Conservation (phyloP, 1,139 yeast species). For the Candida dubliniensis region DNA sequence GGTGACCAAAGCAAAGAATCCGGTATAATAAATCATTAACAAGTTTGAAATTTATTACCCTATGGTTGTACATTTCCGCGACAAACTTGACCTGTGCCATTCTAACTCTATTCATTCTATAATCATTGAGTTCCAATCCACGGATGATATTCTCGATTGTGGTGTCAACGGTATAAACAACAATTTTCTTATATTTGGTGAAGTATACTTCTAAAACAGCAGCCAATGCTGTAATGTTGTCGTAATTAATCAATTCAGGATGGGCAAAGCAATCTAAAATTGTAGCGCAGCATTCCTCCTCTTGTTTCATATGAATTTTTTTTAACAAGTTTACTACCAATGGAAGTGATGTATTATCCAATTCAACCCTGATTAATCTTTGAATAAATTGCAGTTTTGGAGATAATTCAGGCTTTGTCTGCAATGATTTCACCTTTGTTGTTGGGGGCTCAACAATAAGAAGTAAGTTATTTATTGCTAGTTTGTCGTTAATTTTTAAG, state of each 20-base stretch:
- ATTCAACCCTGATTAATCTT: slow-evolving; percentile 51
- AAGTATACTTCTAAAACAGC: slow-evolving; percentile 40
- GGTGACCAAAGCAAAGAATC: slow-evolving; percentile 68
- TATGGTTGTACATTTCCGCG: slow-evolving; percentile 54
- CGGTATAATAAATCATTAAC: slow-evolving; percentile 58
- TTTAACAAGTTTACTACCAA: slow-evolving; percentile 41
- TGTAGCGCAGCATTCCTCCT: slow-evolving; percentile 37
- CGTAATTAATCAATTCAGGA: slow-evolving; percentile 64
- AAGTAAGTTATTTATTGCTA: slow-evolving; percentile 61
- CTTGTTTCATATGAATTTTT: slow-evolving; percentile 47
- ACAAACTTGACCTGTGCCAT: slow-evolving; percentile 63
- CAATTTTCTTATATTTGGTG: slow-evolving; percentile 36
- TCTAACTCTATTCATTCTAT: slow-evolving; percentile 58
- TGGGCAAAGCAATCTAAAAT: slow-evolving; percentile 55
- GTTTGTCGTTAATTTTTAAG: slow-evolving; percentile 55
- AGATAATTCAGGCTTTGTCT: slow-evolving; percentile 23
- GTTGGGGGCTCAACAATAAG: slow-evolving; percentile 62
- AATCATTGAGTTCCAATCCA: slow-evolving; percentile 69
- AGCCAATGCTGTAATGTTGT: slow-evolving; percentile 53
- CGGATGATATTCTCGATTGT: slow-evolving; percentile 60
- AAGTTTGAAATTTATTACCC: slow-evolving; percentile 48
- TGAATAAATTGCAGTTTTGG: slow-evolving; percentile 52
- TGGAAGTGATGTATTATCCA: slow-evolving; percentile 37
- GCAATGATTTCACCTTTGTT: slow-evolving; percentile 25
- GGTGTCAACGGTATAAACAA: slow-evolving; percentile 57